A percentile compares a stretch with the other conserved stretches of the same genome.
Evolutionary conservation across 2,329 filamentous ascomycete species (phyloP).

Genomic region (Phyllachora maydis): DNA sequence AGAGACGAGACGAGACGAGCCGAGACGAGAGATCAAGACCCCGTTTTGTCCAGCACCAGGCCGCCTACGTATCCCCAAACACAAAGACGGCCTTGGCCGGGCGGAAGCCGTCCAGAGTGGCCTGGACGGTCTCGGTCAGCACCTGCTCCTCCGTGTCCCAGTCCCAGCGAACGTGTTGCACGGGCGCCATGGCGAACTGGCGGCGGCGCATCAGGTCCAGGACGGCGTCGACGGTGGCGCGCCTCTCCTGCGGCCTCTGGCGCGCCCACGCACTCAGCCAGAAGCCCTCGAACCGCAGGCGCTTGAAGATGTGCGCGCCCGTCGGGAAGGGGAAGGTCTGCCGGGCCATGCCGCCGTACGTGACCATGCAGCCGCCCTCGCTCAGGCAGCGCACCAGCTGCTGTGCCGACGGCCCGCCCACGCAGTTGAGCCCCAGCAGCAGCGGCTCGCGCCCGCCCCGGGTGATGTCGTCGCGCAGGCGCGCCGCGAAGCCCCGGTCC

Average conservation of each 20-base stretch:
- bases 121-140: constrained; percentile 56
- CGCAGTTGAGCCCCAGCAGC: constrained; percentile 73
- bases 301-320: constrained; percentile 79
- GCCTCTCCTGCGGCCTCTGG: constrained; percentile 50
- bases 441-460: constrained; percentile 51
- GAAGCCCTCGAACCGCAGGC: constrained; percentile 76
- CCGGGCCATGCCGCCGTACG: constrained; percentile 88
- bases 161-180: constrained; percentile 66
- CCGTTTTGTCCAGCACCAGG: too few species aligned
- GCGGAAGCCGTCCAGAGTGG: constrained; percentile 66
- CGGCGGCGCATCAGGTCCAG: constrained; percentile 53
- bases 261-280: constrained; percentile 89
- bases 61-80: constrained; percentile 37
- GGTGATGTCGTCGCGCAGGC: constrained; percentile 39
- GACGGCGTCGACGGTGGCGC: constrained; percentile 67
- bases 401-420: constrained; percentile 71
- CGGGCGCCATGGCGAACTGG: constrained; percentile 64
- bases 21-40: too few species aligned
- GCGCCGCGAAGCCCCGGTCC: constrained; percentile 37
- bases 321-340: constrained; percentile 69
- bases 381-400: constrained; percentile 56
- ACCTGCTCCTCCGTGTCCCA: constrained; percentile 55
- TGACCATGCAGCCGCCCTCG: constrained; percentile 56
- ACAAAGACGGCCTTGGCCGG: constrained; percentile 81
- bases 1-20: too few species aligned